Base-by-base conservation (phyloP, 805 yeast species). In the Metschnikowia henanensis region DNA sequence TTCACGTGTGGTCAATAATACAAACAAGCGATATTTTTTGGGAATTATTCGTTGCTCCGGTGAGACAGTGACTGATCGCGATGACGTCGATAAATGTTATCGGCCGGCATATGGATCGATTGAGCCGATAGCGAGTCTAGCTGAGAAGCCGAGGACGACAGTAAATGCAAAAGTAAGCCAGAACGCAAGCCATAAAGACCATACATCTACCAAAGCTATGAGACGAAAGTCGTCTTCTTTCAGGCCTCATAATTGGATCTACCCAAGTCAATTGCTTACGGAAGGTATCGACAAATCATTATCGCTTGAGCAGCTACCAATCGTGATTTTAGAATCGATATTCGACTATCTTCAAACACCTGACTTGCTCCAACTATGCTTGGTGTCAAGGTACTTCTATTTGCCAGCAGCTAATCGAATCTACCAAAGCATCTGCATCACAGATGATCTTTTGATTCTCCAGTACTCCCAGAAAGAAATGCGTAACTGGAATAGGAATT, bases 321-420 rank as follows among this genome's bases (percentile, higher is more conserved):
- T 53, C 7, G 36, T 40, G 1, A 37, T 56, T 7, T 41, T 62
- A 12, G 42, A 35, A 9, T 36, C 42, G 20, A 57, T 62, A 8
- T 64, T 60, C 33, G 45, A 52, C 13, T 45, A 41, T 28, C 50
- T 62, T 5, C 37, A 43, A 19, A 55, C 61, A 6, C 25, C 40
- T 7, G 64, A 62, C 37, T 47, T 65, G 21, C 47, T 60, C 18
- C 55, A 43, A 19, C 33, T 61, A 6, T 56, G 63, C 25, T 25
- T 53, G 5, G 39, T 57, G 4, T 53, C 61, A 33, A 48, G 53
- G 26, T 39, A 46, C 35, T 51, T 61, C n/a, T 63, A 60, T 39
- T 44, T 58, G 15, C 66, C 64, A 2, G 65, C 68, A 1, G 55
- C 54, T 1, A 43, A 43, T 20, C 50, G 56, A 22, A 36, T 65